Evolutionary conservation across 2,329 filamentous ascomycete species (phyloP), one percentile per base, ranked within the genome.

Genomic region (Xylaria sp.): DNA sequence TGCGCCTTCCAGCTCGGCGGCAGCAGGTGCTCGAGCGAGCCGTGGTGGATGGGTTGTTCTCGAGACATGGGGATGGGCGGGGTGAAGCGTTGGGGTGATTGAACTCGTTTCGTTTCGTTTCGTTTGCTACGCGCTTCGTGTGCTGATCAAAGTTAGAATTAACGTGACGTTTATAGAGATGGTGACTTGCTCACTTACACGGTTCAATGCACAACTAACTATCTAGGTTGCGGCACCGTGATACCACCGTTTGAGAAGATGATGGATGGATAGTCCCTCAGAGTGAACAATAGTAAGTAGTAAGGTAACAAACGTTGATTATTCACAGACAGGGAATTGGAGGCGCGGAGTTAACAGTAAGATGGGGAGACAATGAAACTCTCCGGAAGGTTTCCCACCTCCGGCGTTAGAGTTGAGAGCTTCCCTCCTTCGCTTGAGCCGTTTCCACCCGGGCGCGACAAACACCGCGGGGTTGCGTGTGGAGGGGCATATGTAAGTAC

Each of bases 1-100:
- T 90, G 88, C 58, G 90, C 86, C 79, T 95, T 97, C 89, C 93
- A 98, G 71, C 90, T 92, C 24, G 90, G 88, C 0, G 95, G 94
- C 51, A 98, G 89, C 72, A 98, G 88, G 79, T 97, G 89, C 75
- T 82, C 82, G 61, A 85, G 81, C 58, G 78, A 78, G 79, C 84
- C 85, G 71, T 83, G 81, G 68, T 81, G 69, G 65, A 76, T 76
- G 4, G 75, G 70, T 51, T 75, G 75, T 61, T 76, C 73, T 55
- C 64, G 68, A 69, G 71, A 69, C 73, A 75, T 75, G 36, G 58
- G 59, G 57, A 60, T 65, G 17, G 27, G 51, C 12, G 14, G 47
- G 21, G 27, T 30, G 50, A 30, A 4, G 3, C 21, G 19, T 51
- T 21, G 51, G 30, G 1, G 19, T 14, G 51, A 14, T 61, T 48